A percentile compares a stretch with the other conserved stretches of the same genome.
Conservation (phyloP, 2,329 filamentous ascomycete species). For the Pezicula rhizophila region DNA sequence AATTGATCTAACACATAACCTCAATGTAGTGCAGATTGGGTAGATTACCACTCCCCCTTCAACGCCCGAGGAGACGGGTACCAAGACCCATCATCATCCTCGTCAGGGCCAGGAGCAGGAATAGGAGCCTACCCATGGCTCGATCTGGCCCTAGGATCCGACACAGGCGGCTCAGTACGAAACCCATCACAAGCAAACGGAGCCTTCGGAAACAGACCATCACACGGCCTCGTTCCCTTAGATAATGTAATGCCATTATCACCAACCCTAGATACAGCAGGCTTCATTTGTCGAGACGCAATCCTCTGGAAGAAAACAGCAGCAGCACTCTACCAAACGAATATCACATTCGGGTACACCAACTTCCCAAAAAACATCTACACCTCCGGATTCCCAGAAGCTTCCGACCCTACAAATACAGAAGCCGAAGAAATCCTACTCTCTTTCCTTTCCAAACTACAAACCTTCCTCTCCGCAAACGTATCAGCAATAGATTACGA, state of each 20-base stretch:
- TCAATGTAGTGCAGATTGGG: constrained; percentile 43
- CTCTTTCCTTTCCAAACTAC: constrained; percentile 36
- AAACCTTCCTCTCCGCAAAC: constrained; percentile 34
- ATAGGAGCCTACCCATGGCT: constrained; percentile 41
- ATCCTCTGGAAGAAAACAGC: constrained; percentile 36
- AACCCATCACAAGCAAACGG: constrained; percentile 42
- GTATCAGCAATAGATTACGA: constrained; percentile 17
- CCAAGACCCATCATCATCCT: constrained; percentile 40
- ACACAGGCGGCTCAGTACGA: constrained; percentile 44
- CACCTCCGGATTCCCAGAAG: constrained; percentile 36
- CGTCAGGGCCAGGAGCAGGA: constrained; percentile 37
- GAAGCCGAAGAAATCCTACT: constrained; percentile 33
- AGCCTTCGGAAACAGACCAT: constrained; percentile 43
- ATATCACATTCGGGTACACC: constrained; percentile 34
- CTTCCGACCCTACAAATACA: constrained; percentile 24
- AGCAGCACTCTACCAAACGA: constrained; percentile 38
- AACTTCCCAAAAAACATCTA: constrained; percentile 35
- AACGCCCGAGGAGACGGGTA: constrained; percentile 42
- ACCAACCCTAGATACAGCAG: constrained; percentile 40
- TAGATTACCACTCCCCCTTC: constrained; percentile 33
- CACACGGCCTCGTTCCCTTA: constrained; percentile 38
- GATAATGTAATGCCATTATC: constrained; percentile 42
- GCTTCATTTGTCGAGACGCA: constrained; percentile 39
- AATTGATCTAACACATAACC: constrained; percentile 1
- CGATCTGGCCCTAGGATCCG: constrained; percentile 42